Conservation (phyloP, 495 filamentous ascomycete genomes). For the Penicillium cosmopolitanum region DNA sequence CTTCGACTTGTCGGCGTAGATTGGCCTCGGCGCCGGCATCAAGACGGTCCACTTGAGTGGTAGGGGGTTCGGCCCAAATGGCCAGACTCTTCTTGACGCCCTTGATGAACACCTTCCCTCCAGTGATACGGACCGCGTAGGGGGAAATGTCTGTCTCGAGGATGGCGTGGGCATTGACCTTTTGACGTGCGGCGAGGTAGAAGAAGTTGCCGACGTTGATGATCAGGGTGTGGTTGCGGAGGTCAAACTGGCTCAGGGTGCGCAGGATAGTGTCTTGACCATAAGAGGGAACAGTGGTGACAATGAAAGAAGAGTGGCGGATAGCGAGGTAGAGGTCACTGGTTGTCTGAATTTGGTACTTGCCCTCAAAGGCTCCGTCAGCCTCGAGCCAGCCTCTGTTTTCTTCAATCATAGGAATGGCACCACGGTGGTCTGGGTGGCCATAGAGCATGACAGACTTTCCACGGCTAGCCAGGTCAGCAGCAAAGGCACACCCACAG, state of each 20-base stretch:
- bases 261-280: constrained; percentile 22
- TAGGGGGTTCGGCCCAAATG: constrained; percentile 23
- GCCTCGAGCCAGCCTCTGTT: constrained; percentile 23
- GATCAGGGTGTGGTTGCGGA: constrained; percentile 21
- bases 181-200: constrained; percentile 24
- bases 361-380: constrained; percentile 17
- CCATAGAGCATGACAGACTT: constrained; percentile 23
- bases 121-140: constrained; percentile 20
- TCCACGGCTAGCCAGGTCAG: constrained; percentile 22
- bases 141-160: constrained; percentile 27
- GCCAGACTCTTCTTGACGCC: constrained; percentile 22
- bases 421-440: constrained; percentile 23
- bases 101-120: constrained; percentile 20
- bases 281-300: constrained; percentile 24
- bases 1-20: constrained; percentile 17
- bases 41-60: constrained; percentile 15
- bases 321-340: constrained; percentile 23
- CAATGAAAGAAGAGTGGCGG: constrained; percentile 18
- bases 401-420: constrained; percentile 21
- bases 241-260: constrained; percentile 18
- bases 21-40: constrained; percentile 12
- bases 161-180: constrained; percentile 20
- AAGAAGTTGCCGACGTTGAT: constrained; percentile 30
- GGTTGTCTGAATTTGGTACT: constrained; percentile 22
- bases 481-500: constrained; percentile 25